Percentiles rank a stretch among this genome's conserved stretches.
Evolutionary conservation across 2,329 filamentous ascomycete species (phyloP).

Genomic region (Colletotrichum sp.): DNA sequence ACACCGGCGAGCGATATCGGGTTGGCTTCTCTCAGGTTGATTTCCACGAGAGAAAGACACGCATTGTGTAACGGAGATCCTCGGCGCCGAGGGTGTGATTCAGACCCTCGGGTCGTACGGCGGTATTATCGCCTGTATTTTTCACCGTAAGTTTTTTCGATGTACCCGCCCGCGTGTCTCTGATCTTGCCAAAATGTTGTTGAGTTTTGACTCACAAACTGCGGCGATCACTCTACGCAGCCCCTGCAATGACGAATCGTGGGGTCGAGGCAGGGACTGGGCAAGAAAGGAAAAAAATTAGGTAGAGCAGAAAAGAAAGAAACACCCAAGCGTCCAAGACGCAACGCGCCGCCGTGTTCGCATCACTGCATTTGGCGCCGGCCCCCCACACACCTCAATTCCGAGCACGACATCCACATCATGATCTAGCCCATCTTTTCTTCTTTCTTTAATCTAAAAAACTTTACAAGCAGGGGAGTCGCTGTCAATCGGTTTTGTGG

Average conservation of each 20-base stretch:
- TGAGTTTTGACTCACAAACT: not conserved
- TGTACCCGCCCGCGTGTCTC: not conserved
- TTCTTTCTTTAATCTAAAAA: not conserved
- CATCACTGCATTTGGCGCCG: not conserved
- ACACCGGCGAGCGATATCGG: slow-evolving; percentile 3
- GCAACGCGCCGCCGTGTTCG: not conserved
- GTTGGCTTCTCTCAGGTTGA: not conserved
- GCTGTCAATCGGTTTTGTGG: not conserved
- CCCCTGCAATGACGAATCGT: slow-evolving; percentile 1
- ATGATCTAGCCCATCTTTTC: not conserved
- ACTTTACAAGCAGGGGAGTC: not conserved
- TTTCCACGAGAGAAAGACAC: not conserved
- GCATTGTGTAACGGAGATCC: not conserved
- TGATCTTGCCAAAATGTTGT: not conserved
- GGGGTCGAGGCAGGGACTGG: not conserved
- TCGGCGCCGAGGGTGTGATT: not conserved
- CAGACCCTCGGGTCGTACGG: not conserved
- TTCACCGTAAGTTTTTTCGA: not conserved
- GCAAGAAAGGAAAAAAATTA: not conserved
- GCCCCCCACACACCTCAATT: not conserved
- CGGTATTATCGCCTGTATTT: not conserved
- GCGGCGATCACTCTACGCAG: not conserved
- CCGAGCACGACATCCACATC: not conserved
- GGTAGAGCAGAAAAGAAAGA: not conserved
- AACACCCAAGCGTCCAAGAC: not conserved